Conservation (phyloP, 1,284 basidiomycete genomes). For the Clitocybe nebularis region DNA sequence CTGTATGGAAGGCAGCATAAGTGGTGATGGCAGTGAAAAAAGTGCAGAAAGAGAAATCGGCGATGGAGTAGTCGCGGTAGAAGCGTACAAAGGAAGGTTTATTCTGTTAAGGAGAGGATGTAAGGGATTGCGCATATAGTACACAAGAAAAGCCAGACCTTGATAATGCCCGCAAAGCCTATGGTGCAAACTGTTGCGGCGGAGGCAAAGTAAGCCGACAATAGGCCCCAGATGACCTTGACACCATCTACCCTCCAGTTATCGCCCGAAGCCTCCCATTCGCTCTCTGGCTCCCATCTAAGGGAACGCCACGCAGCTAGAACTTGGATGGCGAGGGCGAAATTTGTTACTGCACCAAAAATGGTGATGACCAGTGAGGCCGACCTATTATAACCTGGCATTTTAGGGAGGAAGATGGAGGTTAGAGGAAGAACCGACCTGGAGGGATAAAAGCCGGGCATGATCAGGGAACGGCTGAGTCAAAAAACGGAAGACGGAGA, state of each 20-base stretch:
- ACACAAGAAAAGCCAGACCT: slow-evolving; percentile 36
- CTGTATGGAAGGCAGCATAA: slow-evolving; percentile 55
- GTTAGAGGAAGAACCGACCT: slow-evolving; percentile 7
- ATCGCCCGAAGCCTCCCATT: slow-evolving; percentile 65
- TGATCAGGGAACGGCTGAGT: slow-evolving; percentile 18
- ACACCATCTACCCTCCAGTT: slow-evolving; percentile 57
- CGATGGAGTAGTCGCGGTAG: slow-evolving; percentile 71
- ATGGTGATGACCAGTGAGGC: slow-evolving; percentile 53
- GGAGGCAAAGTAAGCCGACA: slow-evolving; percentile 61
- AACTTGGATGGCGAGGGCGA: slow-evolving; percentile 50
- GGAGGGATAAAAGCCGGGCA: slow-evolving; percentile 10
- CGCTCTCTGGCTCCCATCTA: slow-evolving; percentile 64
- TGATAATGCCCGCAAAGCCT: slow-evolving; percentile 64
- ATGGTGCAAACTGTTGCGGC: slow-evolving; percentile 57
- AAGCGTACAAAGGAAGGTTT: slow-evolving; percentile 53
- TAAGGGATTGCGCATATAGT: slow-evolving; percentile 2
- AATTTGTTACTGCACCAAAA: slow-evolving; percentile 52
- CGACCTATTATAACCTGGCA: slow-evolving; percentile 38
- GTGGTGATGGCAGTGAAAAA: slow-evolving; percentile 51
- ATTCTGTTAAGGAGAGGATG: slow-evolving; percentile 32
- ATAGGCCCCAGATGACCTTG: slow-evolving; percentile 61
- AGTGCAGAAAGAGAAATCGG: slow-evolving; percentile 64
- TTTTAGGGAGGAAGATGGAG: slow-evolving; percentile 11
- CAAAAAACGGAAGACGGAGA: slow-evolving; percentile 8
- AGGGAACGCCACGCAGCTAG: slow-evolving; percentile 56